phyloP scores from a whole-genome alignment of 805 yeast genomes.

The Kregervanrija fluxuum region DNA sequence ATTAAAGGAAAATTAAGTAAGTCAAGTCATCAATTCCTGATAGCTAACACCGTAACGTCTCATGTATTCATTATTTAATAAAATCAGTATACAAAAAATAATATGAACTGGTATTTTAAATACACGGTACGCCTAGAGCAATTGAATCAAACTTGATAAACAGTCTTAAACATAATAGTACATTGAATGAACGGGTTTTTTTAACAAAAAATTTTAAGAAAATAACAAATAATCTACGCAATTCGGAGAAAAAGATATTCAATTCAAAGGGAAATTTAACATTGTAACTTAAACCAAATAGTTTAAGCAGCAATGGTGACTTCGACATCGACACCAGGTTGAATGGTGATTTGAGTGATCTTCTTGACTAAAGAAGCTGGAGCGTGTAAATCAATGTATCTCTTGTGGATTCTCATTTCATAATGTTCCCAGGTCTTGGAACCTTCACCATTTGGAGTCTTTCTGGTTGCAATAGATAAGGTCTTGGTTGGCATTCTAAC shows the following conservation, averaged over 20 bases:
- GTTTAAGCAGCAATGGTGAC: conserved; percentile 81
- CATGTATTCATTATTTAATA: conserved; percentile 23
- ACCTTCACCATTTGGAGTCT: conserved; percentile 99
- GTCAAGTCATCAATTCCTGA: conserved; percentile 38
- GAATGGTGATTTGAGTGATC: conserved; percentile 96
- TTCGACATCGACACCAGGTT: conserved; percentile 98
- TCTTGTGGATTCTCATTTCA: conserved; percentile 99
- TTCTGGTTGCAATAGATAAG: conserved; percentile 97
- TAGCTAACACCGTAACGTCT: conserved; percentile 58
- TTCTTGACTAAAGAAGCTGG: conserved; percentile 90
- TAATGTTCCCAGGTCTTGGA: conserved; percentile 99
- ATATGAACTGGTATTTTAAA: conserved; percentile 26
- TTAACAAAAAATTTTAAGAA: not conserved
- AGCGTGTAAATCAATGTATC: conserved; percentile 96
- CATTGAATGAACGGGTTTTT: not conserved
- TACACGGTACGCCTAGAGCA: conserved; percentile 61
- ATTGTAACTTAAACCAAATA: conserved; percentile 4
- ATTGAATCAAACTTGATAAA: conserved; percentile 26
- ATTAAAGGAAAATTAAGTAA: no score
- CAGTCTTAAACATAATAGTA: not conserved
- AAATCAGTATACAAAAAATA: conserved; percentile 6
- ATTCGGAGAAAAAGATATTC: not conserved
- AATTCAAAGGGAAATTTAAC: no score
- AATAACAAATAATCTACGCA: not conserved
- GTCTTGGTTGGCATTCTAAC: conserved; percentile 99